Evolutionary conservation across 805 yeast genomes (phyloP).

Genomic region (Nakazawaea populi): DNA sequence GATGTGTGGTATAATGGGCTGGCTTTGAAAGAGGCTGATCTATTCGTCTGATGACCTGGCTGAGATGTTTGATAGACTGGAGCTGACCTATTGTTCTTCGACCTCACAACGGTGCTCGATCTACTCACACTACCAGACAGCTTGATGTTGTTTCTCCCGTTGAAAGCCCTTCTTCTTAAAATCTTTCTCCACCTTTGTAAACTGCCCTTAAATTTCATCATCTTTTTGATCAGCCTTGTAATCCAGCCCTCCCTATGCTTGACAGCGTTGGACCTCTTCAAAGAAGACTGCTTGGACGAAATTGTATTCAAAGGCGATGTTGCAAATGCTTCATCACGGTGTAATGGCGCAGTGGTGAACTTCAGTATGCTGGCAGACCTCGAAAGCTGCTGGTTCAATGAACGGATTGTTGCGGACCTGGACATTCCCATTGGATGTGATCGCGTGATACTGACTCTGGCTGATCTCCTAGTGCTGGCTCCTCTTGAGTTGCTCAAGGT

Average conservation of each 20-base stretch:
- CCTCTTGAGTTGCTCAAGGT: too few species aligned
- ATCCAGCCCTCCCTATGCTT: slow-evolving; percentile 8
- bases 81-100: background rate
- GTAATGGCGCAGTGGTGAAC: slow-evolving; percentile 2
- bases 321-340: background rate
- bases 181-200: slow-evolving; percentile 7
- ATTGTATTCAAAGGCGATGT: background rate
- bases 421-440: background rate
- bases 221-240: slow-evolving; percentile 1
- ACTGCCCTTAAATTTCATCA: background rate
- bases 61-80: too few species aligned
- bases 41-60: too few species aligned
- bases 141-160: background rate
- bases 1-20: background rate
- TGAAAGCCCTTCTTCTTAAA: background rate
- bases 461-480: background rate
- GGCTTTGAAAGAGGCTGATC: background rate
- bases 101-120: background rate
- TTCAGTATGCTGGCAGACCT: slow-evolving; percentile 3
- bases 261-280: slow-evolving; percentile 11
- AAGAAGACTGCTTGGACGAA: slow-evolving; percentile 1
- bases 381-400: background rate
- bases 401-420: background rate
- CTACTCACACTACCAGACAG: background rate
- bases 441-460: background rate